Evolutionary conservation across 805 yeast species (phyloP).

Genomic region (Vanderwaltozyma verrucispora): DNA sequence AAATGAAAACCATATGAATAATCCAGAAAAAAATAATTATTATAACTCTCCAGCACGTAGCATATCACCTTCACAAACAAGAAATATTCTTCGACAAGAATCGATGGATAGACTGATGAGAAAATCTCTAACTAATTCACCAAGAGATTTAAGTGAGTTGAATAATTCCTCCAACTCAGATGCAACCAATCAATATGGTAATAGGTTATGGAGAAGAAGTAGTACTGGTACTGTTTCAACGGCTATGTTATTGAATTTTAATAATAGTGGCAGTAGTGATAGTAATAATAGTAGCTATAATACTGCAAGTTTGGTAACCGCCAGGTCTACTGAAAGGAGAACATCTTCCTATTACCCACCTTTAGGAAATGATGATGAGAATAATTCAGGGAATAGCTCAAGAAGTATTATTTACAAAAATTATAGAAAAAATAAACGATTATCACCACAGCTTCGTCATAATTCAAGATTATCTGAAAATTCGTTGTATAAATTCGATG

Average conservation of each 20-base stretch:
- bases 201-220: neutral
- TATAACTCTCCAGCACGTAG: neutral
- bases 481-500: slow-evolving; percentile 2
- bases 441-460: neutral
- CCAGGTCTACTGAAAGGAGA: slow-evolving; percentile 1
- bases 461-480: neutral
- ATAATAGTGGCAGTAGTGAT: neutral
- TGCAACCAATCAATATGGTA: neutral
- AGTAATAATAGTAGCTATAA: neutral
- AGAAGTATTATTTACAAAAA: neutral
- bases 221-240: slow-evolving; percentile 4
- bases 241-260: slow-evolving; percentile 1
- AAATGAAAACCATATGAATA: too few species aligned
- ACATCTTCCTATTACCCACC: slow-evolving; percentile 5
- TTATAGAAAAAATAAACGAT: neutral
- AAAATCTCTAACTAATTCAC: neutral
- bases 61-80: neutral
- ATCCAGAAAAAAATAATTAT: too few species aligned
- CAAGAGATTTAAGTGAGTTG: neutral
- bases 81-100: neutral
- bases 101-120: neutral
- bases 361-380: neutral
- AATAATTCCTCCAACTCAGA: neutral
- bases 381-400: neutral
- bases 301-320: neutral